A percentile compares a stretch with the other conserved stretches of the same genome.
phyloP scores from a whole-genome alignment of 441 rosid genomes.

The Jatropha podagrica region DNA sequence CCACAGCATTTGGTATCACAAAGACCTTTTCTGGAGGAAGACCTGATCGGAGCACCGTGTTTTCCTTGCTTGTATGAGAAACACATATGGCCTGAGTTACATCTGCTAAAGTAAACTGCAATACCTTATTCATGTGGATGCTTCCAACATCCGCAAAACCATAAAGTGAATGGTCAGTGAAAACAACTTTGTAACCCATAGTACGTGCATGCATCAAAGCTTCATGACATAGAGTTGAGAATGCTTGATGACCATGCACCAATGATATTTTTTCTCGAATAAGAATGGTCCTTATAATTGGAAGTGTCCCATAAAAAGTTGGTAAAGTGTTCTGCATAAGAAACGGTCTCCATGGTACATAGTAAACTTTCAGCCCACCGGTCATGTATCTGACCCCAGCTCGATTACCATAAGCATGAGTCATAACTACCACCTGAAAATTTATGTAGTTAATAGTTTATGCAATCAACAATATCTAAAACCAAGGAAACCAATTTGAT shows the following conservation, averaged over 20 bases:
- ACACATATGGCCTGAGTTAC: conserved; percentile 95
- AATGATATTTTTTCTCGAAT: conserved; percentile 74
- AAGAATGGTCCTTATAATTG: conserved; percentile 73
- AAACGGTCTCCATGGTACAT: conserved; percentile 81
- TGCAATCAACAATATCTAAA: conserved; percentile 6
- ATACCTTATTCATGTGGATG: conserved; percentile 95
- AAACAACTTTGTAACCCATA: conserved; percentile 89
- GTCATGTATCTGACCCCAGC: conserved; percentile 90
- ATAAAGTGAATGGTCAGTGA: conserved; percentile 92
- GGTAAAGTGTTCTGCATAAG: conserved; percentile 80
- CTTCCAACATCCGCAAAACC: conserved; percentile 97
- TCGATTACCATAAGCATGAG: conserved; percentile 92
- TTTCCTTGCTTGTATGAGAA: conserved; percentile 96
- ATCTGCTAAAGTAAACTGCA: conserved; percentile 93
- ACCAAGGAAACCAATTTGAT: conserved; percentile 2
- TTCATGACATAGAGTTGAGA: conserved; percentile 97
- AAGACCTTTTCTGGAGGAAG: conserved; percentile 82
- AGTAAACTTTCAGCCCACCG: conserved; percentile 79
- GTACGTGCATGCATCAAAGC: conserved; percentile 95
- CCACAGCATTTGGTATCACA: conserved; percentile 96
- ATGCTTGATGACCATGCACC: conserved; percentile 98
- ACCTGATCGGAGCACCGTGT: conserved; percentile 87
- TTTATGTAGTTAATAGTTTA: conserved; percentile 4
- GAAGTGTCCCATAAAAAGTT: conserved; percentile 70
- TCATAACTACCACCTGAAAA: conserved; percentile 88